Evolutionary conservation across 768 basidiomycete species (phyloP), one percentile per base, ranked within the genome.

Genomic region (Macrolepiota albuminosa): DNA sequence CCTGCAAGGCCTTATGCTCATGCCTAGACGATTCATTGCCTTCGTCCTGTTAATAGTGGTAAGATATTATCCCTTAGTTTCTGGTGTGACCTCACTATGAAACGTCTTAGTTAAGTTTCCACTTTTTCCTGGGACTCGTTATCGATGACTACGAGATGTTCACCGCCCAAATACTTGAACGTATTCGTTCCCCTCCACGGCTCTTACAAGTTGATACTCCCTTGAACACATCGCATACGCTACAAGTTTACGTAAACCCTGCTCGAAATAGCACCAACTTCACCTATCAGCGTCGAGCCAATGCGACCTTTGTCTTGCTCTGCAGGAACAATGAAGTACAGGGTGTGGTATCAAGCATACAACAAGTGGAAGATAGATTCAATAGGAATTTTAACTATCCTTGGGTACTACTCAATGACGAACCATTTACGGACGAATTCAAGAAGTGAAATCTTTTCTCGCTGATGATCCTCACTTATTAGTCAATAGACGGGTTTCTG

Each of bases 321-420:
- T 82, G 79, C 52, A 70, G 82, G 13, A 85, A 86, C 67, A 74
- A 69, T 24, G 84, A 85, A 58, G 68, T 86, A n/a, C 62, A 69
- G 36, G 80, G 80, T 29, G 81, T 82, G 37, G 68, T 83, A 34
- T 73, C 80, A 34, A 85, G 83, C 59, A 84, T 89, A 61, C 81
- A 82, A 62, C 82, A 84, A 60, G 77, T 88, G 72, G 95, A 98
- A 74, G 87, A 91, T 66, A 76, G 89, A 33, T 96, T 95, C 74
- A 98, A 98, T 76, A 79, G 77, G 61, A 78, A 82, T 62, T 86
- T 84, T 63, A 73, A 74, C 14, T 94, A 94, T 71, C 89, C 91
- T 9, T 94, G 87, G 75, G 84, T 90, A n/a, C 84, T 94, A 66
- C 78, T 95, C 42, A 94, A 95, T 69, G 92, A 95, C 54, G 85